phyloP scores from a whole-genome alignment of 805 yeast genomes.

The Wickerhamomyces hampshirensis region DNA sequence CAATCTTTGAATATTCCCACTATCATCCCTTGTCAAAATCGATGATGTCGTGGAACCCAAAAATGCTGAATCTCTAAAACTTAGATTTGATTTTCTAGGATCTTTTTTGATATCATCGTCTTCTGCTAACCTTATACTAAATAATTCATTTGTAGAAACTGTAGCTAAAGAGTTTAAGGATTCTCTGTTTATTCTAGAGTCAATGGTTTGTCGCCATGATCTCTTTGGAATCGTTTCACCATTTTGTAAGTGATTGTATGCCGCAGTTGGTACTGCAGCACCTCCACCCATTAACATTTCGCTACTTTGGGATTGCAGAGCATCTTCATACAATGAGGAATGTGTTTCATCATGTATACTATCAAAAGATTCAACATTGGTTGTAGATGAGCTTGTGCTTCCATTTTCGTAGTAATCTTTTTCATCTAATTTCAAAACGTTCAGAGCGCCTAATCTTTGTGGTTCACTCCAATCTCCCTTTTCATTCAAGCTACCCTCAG shows the following conservation, averaged over 20 bases:
- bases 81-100: slow-evolving; percentile 36
- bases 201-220: slow-evolving; percentile 54
- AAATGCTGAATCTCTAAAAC: slow-evolving; percentile 38
- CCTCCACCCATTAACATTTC: slow-evolving; percentile 31
- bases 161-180: slow-evolving; percentile 75
- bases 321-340: slow-evolving; percentile 33
- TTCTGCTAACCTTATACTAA: slow-evolving; percentile 73
- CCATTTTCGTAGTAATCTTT: slow-evolving; percentile 25
- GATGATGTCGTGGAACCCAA: slow-evolving; percentile 25
- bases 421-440: slow-evolving; percentile 47
- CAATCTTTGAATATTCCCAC: slow-evolving; percentile 24
- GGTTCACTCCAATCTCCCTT: slow-evolving; percentile 22
- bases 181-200: slow-evolving; percentile 40
- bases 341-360: slow-evolving; percentile 26
- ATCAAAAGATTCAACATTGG: slow-evolving; percentile 39
- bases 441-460: slow-evolving; percentile 42
- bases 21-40: slow-evolving; percentile 23
- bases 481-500: slow-evolving; percentile 29
- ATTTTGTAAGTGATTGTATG: slow-evolving; percentile 1
- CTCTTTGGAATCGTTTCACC: slow-evolving; percentile 31
- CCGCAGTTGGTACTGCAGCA: slow-evolving; percentile 7
- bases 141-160: slow-evolving; percentile 77
- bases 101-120: slow-evolving; percentile 42
- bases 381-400: slow-evolving; percentile 42
- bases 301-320: slow-evolving; percentile 33